Evolutionary conservation across 345 rosid species (phyloP).

Genomic region (Mangifera indica): DNA sequence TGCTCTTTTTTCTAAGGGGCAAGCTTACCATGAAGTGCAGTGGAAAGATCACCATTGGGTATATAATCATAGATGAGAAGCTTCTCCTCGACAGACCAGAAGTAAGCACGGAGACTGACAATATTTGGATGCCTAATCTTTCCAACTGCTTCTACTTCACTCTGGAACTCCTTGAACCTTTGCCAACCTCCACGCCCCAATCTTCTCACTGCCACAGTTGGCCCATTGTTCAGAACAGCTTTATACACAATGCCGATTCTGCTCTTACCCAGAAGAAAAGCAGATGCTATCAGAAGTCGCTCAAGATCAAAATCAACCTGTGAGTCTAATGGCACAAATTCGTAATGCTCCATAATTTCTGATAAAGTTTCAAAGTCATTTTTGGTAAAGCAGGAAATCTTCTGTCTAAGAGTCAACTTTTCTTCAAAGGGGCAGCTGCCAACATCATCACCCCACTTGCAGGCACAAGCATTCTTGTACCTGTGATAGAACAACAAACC

Average conservation of each 20-base stretch:
- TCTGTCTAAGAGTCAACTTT: constrained; percentile 38
- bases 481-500: constrained; percentile 45
- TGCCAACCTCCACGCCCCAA: constrained; percentile 70
- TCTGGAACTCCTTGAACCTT: constrained; percentile 79
- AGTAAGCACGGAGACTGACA: constrained; percentile 79
- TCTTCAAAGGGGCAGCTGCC: constrained; percentile 37
- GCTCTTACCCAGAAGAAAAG: constrained; percentile 89
- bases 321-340: constrained; percentile 62
- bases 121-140: constrained; percentile 81
- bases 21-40: constrained; percentile 72
- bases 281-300: constrained; percentile 82
- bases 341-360: constrained; percentile 54
- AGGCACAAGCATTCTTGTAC: constrained; percentile 36
- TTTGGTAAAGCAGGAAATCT: constrained; percentile 58
- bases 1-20: neutral
- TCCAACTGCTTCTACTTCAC: constrained; percentile 80
- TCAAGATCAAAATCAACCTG: constrained; percentile 69
- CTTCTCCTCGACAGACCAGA: constrained; percentile 90
- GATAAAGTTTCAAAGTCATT: constrained; percentile 40
- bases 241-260: constrained; percentile 79
- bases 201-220: constrained; percentile 70
- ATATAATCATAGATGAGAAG: constrained; percentile 78
- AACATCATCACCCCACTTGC: constrained; percentile 24
- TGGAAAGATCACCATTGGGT: constrained; percentile 68
- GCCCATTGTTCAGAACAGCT: constrained; percentile 75